Evolutionary conservation across 2,329 filamentous ascomycete species (phyloP), one percentile per base, ranked within the genome.

Genomic region (Ophiocordyceps australis): DNA sequence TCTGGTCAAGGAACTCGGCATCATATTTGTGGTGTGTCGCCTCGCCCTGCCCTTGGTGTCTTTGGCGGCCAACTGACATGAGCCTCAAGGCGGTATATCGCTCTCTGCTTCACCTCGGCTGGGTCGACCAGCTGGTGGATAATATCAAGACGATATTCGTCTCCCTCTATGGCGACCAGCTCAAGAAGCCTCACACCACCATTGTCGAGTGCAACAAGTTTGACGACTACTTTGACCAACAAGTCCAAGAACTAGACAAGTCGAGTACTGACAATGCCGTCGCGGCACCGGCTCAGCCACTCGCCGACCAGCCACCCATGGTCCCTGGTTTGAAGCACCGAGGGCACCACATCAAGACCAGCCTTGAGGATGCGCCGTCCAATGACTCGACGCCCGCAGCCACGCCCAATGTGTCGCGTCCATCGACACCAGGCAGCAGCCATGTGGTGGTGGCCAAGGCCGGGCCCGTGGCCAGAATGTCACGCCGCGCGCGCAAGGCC

Each of bases 81-180:
- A n/a, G 14, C 18, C 22, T 12, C 23, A 42, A 93, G 83, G 89
- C 86, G 36, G 89, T 98, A 35, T 98, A 98, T 51, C 80, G 92
- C 46, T 94, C 85, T 20, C 70, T 98, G 17, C 66, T 98, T 17
- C 85, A 94, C 50, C 68, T 98, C 7, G 85, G 80, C 9, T 98
- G 91, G 89, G 81, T 95, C 36, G 89, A 98, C 51, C 83, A 89
- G 49, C 74, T 98, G 24, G 72, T 98, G 37, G 86, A 94, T 44
- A 92, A 95, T 42, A 82, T 95, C 41, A 81, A 76, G 47, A 83
- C 79, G 8, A 74, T 98, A 18, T 98, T 95, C 45, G 65, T 89
- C 37, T 79, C 83, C 36, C 64, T 94, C 16, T 98, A 95, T 48
- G 79, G 74, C 37, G 76, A 89, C 30, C 78, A 93, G 49, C 58